Evolutionary conservation across 73 alveolate species (phyloP), one percentile per base, ranked within the genome.

Genomic region (Paramecium primaurelia): DNA sequence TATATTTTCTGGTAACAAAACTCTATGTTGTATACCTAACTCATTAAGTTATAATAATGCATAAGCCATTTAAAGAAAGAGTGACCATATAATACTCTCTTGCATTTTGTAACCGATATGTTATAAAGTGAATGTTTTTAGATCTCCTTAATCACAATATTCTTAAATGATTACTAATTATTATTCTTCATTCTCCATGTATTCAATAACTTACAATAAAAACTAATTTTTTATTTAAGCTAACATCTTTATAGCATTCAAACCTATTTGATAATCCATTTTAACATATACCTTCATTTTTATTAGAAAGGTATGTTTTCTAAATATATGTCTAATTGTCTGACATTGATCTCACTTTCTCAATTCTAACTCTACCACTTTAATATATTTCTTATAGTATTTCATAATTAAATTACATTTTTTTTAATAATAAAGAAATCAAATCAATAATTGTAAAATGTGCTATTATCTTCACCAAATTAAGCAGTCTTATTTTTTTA

Each of bases 131-230:
- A 80, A 80, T 3, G 91, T 80, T 40, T 47, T 40, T 10, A 80
- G 75, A 80, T 80, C 91, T 47, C 91, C 91, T 80, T 80, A 49
- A 80, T 80, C 91, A 28, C 91, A 80, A 49, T 80, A 80, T 47
- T 80, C 91, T 44, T 80, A 49, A 8, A 80, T 80, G 3, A 80
- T 80, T 18, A 80, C 91, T 36, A 80, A 80, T 80, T 47, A 8
- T 22, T 80, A 25, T 49, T 80, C 91, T 22, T 80, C 91, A 26
- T 80, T 47, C 16, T 80, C 91, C 32, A 80, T 40, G 49, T 80
- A 80, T 36, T 80, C 91, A 20, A 80, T 20, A 22, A 80, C 77
- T 7, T 18, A 9, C 10, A 80, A 36, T 45, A 80, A 8, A 80
- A 80, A 80, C 58, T 80, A 25, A 49, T 80, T 80, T 26, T 42